phyloP scores from a whole-genome alignment of 2,329 filamentous ascomycete species.

The Mycocentrospora acerina region DNA sequence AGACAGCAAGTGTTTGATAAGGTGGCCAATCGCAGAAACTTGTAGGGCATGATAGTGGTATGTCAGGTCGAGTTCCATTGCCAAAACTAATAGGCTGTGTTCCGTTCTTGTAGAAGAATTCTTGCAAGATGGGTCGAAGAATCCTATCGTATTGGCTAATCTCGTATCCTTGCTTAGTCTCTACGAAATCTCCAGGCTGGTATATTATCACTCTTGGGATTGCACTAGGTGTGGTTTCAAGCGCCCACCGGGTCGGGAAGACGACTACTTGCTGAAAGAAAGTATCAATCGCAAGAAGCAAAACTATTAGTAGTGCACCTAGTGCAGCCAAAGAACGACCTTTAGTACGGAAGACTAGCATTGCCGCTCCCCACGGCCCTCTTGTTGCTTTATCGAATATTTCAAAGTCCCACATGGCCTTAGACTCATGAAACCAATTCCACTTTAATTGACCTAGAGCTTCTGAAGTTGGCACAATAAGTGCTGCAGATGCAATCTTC shows the following conservation, averaged over 20 bases:
- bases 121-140: neutral
- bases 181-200: neutral
- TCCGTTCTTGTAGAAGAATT: constrained; percentile 9
- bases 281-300: constrained; percentile 8
- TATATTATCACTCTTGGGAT: constrained; percentile 13
- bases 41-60: constrained; percentile 18
- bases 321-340: constrained; percentile 15
- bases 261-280: neutral
- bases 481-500: constrained; percentile 19
- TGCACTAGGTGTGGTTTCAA: constrained; percentile 5
- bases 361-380: constrained; percentile 12
- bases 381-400: constrained; percentile 29
- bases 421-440: constrained; percentile 20
- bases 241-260: constrained; percentile 6
- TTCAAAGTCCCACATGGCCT: constrained; percentile 34
- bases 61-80: constrained; percentile 1
- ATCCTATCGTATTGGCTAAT: neutral
- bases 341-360: constrained; percentile 16
- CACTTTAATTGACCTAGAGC: constrained; percentile 32
- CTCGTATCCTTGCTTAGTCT: neutral
- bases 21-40: constrained; percentile 19
- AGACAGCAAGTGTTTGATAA: constrained; percentile 17
- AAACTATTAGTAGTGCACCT: constrained; percentile 3
- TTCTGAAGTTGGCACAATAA: constrained; percentile 25
- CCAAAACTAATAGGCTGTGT: constrained; percentile 7